These are phyloP conservation scores for Phialophora tarda DNA, from an alignment of 2,329 filamentous ascomycete species.

Conservation along the genomic window DNA sequence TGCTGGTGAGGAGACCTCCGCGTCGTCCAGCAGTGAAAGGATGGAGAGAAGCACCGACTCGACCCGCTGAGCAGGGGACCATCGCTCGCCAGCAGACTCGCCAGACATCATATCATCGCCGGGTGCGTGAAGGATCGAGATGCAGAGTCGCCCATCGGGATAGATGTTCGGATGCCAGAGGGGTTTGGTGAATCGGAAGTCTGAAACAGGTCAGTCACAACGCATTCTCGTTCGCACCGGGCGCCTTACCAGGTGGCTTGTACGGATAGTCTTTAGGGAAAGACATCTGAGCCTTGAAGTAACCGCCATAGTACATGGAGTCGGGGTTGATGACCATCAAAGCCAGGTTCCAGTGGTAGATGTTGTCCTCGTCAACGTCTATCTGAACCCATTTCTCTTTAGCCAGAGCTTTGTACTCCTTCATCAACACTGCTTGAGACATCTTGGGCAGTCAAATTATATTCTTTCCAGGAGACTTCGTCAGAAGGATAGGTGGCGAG, in stretches of 20 bases:
- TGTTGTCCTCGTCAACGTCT: constrained; percentile 80
- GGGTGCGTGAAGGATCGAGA: constrained; percentile 91
- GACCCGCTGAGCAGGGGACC: constrained; percentile 91
- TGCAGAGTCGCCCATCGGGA: constrained; percentile 86
- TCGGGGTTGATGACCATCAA: constrained; percentile 93
- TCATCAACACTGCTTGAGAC: constrained; percentile 84
- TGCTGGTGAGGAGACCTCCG: constrained; percentile 89
- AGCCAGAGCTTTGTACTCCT: constrained; percentile 78
- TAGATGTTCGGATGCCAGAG: constrained; percentile 96
- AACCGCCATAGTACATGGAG: constrained; percentile 89
- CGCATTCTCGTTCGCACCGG: background rate
- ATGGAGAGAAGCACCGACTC: constrained; percentile 95
- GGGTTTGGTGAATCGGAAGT: constrained; percentile 80
- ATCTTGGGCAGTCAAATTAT: constrained; percentile 39
- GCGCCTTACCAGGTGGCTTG: constrained; percentile 68
- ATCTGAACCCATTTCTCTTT: constrained; percentile 96
- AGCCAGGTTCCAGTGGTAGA: constrained; percentile 85
- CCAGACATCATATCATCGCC: constrained; percentile 93
- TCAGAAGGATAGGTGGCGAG: constrained; percentile 1
- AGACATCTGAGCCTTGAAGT: constrained; percentile 86
- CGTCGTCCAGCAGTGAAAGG: constrained; percentile 87
- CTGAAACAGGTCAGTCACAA: constrained; percentile 45
- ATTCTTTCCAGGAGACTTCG: background rate
- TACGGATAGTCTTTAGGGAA: constrained; percentile 91
- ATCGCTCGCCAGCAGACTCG: constrained; percentile 86